Percentiles rank a stretch among this genome's conserved stretches.
These are phyloP conservation scores for Clarireedia sp. DNA, from an alignment of 2,329 filamentous ascomycete genomes.

Conservation along the genomic window DNA sequence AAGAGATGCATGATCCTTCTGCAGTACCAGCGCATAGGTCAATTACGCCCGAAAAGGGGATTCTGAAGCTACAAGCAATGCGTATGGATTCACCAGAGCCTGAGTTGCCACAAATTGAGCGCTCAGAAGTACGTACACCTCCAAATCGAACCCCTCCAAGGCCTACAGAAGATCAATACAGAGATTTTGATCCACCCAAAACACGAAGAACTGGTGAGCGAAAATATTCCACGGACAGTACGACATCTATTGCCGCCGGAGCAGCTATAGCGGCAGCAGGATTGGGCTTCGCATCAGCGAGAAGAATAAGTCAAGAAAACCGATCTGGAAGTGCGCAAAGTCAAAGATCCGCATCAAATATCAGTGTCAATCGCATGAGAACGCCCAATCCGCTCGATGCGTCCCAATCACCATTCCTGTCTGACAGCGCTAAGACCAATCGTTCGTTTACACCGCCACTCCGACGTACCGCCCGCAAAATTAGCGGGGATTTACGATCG, in stretches of 20 bases:
- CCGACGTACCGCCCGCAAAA: constrained; percentile 55
- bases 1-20: constrained; percentile 17
- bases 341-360: constrained; percentile 24
- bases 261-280: constrained; percentile 21
- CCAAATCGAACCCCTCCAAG: constrained; percentile 4
- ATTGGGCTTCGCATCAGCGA: constrained; percentile 25
- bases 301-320: constrained; percentile 25
- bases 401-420: not conserved
- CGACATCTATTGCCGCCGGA: constrained; percentile 18
- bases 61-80: constrained; percentile 22
- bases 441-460: constrained; percentile 58
- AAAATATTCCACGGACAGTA: constrained; percentile 15
- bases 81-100: constrained; percentile 20
- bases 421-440: constrained; percentile 48
- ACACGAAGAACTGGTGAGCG: constrained; percentile 20
- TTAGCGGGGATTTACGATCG: constrained; percentile 71
- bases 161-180: constrained; percentile 23
- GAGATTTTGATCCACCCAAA: constrained; percentile 19
- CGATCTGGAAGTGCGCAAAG: constrained; percentile 23
- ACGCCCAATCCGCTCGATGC: constrained; percentile 22
- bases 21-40: constrained; percentile 16
- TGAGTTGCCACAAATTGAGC: constrained; percentile 9
- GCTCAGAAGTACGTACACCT: not conserved
- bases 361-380: constrained; percentile 24
- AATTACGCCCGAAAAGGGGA: constrained; percentile 8